phyloP scores from a whole-genome alignment of 1,284 basidiomycete genomes.

The Boletus mariae region DNA sequence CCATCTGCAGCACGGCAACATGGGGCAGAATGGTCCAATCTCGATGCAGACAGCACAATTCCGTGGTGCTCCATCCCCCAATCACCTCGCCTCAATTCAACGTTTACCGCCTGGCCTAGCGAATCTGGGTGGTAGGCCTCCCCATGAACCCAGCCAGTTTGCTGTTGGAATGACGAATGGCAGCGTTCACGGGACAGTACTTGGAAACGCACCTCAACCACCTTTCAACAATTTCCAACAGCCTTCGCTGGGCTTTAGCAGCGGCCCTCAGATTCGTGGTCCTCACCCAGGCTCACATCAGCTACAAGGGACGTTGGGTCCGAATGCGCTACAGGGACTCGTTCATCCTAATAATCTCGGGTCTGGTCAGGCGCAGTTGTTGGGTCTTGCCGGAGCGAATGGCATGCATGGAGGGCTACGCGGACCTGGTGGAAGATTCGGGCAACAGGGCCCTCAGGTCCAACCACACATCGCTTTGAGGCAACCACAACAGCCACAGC shows the following conservation, averaged over 20 bases:
- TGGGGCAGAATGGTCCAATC: conserved; percentile 50
- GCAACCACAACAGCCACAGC: conserved; percentile 41
- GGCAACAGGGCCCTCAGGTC: conserved; percentile 47
- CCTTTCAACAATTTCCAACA: conserved; percentile 50
- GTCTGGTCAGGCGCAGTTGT: conserved; percentile 39
- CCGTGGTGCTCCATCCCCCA: conserved; percentile 68
- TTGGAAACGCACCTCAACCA: conserved; percentile 47
- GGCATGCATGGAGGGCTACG: conserved; percentile 40
- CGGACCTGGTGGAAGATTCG: conserved; percentile 45
- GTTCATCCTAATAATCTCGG: conserved; percentile 54
- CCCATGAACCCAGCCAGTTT: conserved; percentile 71
- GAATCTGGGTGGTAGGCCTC: conserved; percentile 76
- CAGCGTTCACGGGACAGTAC: conserved; percentile 44
- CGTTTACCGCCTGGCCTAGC: conserved; percentile 76
- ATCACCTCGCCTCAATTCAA: conserved; percentile 47
- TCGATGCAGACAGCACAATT: conserved; percentile 61
- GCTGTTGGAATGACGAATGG: conserved; percentile 44
- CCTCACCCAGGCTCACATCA: conserved; percentile 49
- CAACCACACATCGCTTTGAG: conserved; percentile 41
- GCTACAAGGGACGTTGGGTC: conserved; percentile 40
- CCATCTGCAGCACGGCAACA: conserved; percentile 48
- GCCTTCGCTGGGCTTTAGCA: conserved; percentile 43
- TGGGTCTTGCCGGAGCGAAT: conserved; percentile 41
- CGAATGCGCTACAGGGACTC: conserved; percentile 43
- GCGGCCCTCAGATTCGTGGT: conserved; percentile 49